Percentiles rank a stretch among this genome's conserved stretches.
Evolutionary conservation across 164 flowering plant genomes (phyloP).

Genomic region (Amborella trichopoda): DNA sequence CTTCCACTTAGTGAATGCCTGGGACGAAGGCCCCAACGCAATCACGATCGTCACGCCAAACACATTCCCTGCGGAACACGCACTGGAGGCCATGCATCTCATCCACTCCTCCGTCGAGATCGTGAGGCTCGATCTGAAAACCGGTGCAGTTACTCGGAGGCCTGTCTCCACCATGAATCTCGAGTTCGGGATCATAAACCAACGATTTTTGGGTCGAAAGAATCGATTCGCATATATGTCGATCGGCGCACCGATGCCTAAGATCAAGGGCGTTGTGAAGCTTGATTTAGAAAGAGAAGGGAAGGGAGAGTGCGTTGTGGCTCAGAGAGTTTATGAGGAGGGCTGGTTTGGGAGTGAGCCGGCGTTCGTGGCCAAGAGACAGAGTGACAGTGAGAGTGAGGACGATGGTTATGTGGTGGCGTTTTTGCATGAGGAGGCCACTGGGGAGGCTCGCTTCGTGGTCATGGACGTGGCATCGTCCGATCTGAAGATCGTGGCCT

Average conservation of each 20-base stretch:
- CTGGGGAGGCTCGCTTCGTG: constrained; percentile 50
- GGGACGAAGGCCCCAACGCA: constrained; percentile 58
- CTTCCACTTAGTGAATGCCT: constrained; percentile 63
- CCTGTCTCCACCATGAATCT: constrained; percentile 44
- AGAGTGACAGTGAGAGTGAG: constrained; percentile 20
- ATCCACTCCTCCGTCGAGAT: constrained; percentile 50
- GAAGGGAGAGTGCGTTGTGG: constrained; percentile 38
- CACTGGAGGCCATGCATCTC: constrained; percentile 43
- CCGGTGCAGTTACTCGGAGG: constrained; percentile 29
- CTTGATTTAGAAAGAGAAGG: constrained; percentile 23
- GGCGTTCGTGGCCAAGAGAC: constrained; percentile 35
- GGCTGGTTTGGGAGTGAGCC: constrained; percentile 80
- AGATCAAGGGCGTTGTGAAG: constrained; percentile 59
- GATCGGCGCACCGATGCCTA: constrained; percentile 52
- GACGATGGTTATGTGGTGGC: constrained; percentile 67
- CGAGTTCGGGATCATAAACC: constrained; percentile 60
- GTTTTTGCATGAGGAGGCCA: constrained; percentile 40
- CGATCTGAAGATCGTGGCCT: constrained; percentile 49
- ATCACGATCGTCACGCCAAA: constrained; percentile 55
- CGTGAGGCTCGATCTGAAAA: constrained; percentile 36
- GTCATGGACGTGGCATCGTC: constrained; percentile 84
- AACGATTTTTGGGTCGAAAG: constrained; percentile 30
- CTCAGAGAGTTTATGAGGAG: constrained; percentile 31
- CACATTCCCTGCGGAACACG: constrained; percentile 40
- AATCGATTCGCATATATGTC: constrained; percentile 48